phyloP scores from a whole-genome alignment of 306 rosid genomes.

The Pyrus pyrifolia region DNA sequence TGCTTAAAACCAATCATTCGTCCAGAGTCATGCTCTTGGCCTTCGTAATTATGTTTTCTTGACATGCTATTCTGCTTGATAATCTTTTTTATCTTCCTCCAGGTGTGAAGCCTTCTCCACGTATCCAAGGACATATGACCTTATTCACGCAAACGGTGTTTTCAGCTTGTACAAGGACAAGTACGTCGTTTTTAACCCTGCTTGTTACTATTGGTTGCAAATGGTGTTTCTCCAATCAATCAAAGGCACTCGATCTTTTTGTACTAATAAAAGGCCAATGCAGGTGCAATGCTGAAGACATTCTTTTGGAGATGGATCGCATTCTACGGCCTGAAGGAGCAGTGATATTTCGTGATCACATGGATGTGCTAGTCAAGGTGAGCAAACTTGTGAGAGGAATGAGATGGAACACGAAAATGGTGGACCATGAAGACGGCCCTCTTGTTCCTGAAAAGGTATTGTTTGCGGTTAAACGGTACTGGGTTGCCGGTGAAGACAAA shows the following conservation, averaged over 20 bases:
- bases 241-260: background rate
- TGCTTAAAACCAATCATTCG: background rate
- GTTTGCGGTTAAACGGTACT: conserved; percentile 71
- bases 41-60: background rate
- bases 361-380: conserved; percentile 41
- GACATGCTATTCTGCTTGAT: background rate
- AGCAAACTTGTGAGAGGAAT: conserved; percentile 54
- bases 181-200: conserved; percentile 27
- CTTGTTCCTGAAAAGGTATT: conserved; percentile 53
- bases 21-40: background rate
- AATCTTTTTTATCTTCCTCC: conserved; percentile 13
- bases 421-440: conserved; percentile 86
- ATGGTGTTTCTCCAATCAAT: background rate
- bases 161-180: conserved; percentile 67
- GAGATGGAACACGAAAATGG: conserved; percentile 70
- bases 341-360: conserved; percentile 65
- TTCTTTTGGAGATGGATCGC: conserved; percentile 78
- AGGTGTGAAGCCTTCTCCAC: conserved; percentile 92
- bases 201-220: background rate
- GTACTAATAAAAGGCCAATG: conserved; percentile 5
- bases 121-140: conserved; percentile 88
- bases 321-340: conserved; percentile 81
- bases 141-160: conserved; percentile 69
- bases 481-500: conserved; percentile 60
- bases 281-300: conserved; percentile 63